Evolutionary conservation across 2,329 filamentous ascomycete genomes (phyloP).

Genomic region (Apiospora marii): DNA sequence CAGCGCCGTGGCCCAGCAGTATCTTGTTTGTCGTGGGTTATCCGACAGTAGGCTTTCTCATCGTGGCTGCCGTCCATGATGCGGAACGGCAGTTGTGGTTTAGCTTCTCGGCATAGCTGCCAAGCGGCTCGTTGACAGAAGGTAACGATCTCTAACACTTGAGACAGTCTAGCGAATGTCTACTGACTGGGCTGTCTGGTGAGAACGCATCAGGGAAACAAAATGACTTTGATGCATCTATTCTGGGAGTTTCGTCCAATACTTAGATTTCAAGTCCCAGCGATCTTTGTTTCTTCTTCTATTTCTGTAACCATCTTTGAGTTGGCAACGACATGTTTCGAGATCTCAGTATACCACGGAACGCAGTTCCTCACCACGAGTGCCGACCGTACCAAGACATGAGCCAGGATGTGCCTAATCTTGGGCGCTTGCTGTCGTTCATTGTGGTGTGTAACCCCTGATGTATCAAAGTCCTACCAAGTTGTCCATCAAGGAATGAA

Average conservation of each 20-base stretch:
- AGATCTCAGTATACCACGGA: background rate
- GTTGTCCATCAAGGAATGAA: background rate
- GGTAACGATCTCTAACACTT: background rate
- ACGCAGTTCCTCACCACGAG: background rate
- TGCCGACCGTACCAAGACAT: background rate
- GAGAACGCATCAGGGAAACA: background rate
- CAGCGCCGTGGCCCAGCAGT: background rate
- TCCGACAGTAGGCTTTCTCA: background rate
- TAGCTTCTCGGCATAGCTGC: background rate
- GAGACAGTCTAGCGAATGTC: background rate
- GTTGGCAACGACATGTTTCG: slow-evolving; percentile 12
- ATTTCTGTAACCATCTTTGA: background rate
- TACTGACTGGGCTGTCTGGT: background rate
- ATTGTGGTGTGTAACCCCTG: background rate
- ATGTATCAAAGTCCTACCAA: background rate
- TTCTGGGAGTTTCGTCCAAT: background rate
- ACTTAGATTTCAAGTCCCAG: background rate
- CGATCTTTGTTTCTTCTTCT: background rate
- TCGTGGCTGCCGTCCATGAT: background rate
- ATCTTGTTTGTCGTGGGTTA: background rate
- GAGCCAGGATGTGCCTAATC: background rate
- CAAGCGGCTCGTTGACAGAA: background rate
- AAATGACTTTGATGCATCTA: background rate
- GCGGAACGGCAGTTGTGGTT: background rate
- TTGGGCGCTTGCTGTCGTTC: background rate